Evolutionary conservation across 345 rosid species (phyloP).

Genomic region (Populus nigra): DNA sequence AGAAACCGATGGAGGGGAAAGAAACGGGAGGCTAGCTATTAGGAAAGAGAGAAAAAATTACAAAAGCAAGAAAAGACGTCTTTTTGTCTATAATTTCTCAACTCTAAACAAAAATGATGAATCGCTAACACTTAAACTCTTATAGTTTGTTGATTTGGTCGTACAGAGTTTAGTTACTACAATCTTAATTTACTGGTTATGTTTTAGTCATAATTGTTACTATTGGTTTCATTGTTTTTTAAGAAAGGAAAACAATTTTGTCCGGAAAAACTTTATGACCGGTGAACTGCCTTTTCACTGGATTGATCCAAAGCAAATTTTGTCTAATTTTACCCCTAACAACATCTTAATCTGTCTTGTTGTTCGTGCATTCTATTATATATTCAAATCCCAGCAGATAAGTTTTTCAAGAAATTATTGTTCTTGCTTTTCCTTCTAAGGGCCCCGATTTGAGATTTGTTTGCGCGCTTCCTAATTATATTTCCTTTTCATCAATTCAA

Average conservation of each 20-base stretch:
- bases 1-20: not conserved
- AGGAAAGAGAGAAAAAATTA: not conserved
- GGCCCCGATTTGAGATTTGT: constrained; percentile 32
- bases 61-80: not conserved
- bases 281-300: constrained; percentile 40
- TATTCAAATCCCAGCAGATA: constrained; percentile 10
- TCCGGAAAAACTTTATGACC: constrained; percentile 34
- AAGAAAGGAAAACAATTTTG: constrained; percentile 20
- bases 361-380: constrained; percentile 41
- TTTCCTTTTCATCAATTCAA: constrained; percentile 28
- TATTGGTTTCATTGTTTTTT: constrained; percentile 12
- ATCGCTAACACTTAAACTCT: not conserved
- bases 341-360: constrained; percentile 42
- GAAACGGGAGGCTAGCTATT: too few species aligned
- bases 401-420: constrained; percentile 13
- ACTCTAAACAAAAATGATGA: not conserved
- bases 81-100: not conserved
- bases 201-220: not conserved
- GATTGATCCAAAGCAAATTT: constrained; percentile 42
- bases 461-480: constrained; percentile 37
- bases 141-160: not conserved
- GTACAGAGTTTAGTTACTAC: not conserved
- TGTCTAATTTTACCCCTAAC: constrained; percentile 14
- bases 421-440: constrained; percentile 27
- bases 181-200: not conserved